phyloP scores from a whole-genome alignment of 2,329 filamentous ascomycete species.

The Venturiaceae sp. region DNA sequence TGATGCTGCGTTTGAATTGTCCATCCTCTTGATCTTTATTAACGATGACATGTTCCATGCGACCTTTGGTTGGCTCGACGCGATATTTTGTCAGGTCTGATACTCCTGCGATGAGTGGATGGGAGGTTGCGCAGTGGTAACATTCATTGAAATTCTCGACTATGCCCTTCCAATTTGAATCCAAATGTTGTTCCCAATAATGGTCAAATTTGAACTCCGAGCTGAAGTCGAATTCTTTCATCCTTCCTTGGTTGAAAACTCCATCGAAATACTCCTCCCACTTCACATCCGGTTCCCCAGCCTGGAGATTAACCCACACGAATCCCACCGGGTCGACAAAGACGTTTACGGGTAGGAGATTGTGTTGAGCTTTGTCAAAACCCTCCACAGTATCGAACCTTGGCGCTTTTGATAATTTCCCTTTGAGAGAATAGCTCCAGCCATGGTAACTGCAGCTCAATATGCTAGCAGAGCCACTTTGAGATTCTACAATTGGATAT shows the following conservation, averaged over 20 bases:
- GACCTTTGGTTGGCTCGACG: conserved; percentile 19
- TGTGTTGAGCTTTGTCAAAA: conserved; percentile 48
- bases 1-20: conserved; percentile 19
- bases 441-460: conserved; percentile 53
- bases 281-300: conserved; percentile 33
- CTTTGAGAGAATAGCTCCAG: conserved; percentile 51
- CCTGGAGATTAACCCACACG: conserved; percentile 50
- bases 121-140: conserved; percentile 52
- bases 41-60: conserved; percentile 22
- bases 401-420: conserved; percentile 50
- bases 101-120: conserved; percentile 48
- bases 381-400: conserved; percentile 45
- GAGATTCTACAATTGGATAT: conserved; percentile 43
- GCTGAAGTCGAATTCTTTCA: conserved; percentile 3
- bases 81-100: conserved; percentile 46
- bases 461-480: conserved; percentile 42
- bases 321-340: conserved; percentile 45
- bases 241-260: conserved; percentile 24
- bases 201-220: conserved; percentile 47
- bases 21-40: conserved; percentile 18
- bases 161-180: conserved; percentile 52
- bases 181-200: conserved; percentile 45
- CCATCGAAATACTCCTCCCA: conserved; percentile 45
- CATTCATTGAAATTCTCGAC: conserved; percentile 59
- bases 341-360: conserved; percentile 45